Percentiles rank a stretch among this genome's conserved stretches.
Conservation (phyloP, 345 rosid genomes). For the Diplotaxis tenuifolia region DNA sequence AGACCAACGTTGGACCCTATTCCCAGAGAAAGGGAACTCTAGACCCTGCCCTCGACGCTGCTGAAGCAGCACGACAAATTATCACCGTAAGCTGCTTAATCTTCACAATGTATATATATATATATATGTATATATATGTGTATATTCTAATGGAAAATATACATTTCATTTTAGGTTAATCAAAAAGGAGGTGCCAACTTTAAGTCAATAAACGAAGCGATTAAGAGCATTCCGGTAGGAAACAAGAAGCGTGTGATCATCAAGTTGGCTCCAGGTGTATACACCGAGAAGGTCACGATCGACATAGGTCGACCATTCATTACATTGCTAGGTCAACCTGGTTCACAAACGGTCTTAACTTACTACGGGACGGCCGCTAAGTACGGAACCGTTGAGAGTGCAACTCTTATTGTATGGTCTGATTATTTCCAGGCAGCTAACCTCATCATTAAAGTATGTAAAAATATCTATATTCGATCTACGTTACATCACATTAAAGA, state of each 20-base stretch:
- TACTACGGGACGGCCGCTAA: conserved; percentile 46
- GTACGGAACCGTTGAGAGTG: conserved; percentile 47
- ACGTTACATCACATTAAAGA: conserved; percentile 11
- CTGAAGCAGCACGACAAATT: conserved; percentile 38
- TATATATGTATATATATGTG: background rate
- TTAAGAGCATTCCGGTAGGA: conserved; percentile 46
- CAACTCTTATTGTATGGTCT: conserved; percentile 32
- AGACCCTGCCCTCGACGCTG: conserved; percentile 46
- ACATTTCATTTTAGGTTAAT: conserved; percentile 16
- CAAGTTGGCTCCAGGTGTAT: conserved; percentile 47
- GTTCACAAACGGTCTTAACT: conserved; percentile 35
- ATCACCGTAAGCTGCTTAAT: conserved; percentile 40
- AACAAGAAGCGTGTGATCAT: conserved; percentile 57
- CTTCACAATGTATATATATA: background rate
- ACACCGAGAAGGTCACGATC: conserved; percentile 57
- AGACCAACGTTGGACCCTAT: conserved; percentile 27
- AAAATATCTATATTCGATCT: conserved; percentile 17
- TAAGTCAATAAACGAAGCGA: conserved; percentile 50
- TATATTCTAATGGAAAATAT: background rate
- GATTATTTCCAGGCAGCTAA: conserved; percentile 27
- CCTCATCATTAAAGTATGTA: conserved; percentile 31
- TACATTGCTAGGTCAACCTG: conserved; percentile 51
- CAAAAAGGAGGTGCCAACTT: conserved; percentile 40
- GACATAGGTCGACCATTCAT: conserved; percentile 45
- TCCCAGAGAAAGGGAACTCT: conserved; percentile 35